Conservation (phyloP, 352 stramenopile species). For the Globisporangium ultimum region DNA sequence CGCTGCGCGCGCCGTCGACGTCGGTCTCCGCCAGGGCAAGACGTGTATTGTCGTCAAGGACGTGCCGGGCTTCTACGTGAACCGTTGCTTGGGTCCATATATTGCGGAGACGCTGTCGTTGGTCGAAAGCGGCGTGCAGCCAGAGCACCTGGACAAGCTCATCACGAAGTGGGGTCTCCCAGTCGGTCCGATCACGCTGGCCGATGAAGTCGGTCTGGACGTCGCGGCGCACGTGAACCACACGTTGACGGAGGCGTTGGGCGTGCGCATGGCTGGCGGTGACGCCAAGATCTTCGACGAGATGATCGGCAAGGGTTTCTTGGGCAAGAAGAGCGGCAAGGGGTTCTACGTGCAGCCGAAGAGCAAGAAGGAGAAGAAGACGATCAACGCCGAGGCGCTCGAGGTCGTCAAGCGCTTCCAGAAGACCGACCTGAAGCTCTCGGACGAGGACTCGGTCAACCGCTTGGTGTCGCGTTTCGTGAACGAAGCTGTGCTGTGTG, state of each 20-base stretch:
- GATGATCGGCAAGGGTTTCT: slow-evolving; percentile 95
- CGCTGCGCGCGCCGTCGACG: slow-evolving; percentile 90
- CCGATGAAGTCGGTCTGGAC: slow-evolving; percentile 97
- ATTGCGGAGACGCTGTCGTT: slow-evolving; percentile 90
- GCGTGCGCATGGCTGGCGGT: slow-evolving; percentile 93
- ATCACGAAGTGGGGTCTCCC: slow-evolving; percentile 96
- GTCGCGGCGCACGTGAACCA: slow-evolving; percentile 94
- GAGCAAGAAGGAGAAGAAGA: slow-evolving; percentile 90
- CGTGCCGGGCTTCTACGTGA: slow-evolving; percentile 99
- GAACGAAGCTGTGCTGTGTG: slow-evolving; percentile 96
- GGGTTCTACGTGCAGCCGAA: slow-evolving; percentile 97
- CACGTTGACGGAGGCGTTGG: slow-evolving; percentile 92
- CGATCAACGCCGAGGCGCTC: slow-evolving; percentile 85
- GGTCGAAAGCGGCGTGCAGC: slow-evolving; percentile 87
- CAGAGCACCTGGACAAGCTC: slow-evolving; percentile 94
- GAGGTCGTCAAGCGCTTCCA: slow-evolving; percentile 81
- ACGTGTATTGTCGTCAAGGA: slow-evolving; percentile 98
- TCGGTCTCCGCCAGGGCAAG: slow-evolving; percentile 97
- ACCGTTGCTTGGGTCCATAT: slow-evolving; percentile 96
- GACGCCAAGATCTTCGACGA: slow-evolving; percentile 91
- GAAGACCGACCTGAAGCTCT: slow-evolving; percentile 74
- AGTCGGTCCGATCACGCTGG: slow-evolving; percentile 96
- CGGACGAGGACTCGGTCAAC: slow-evolving; percentile 89
- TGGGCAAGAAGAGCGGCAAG: slow-evolving; percentile 97
- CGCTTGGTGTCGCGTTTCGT: slow-evolving; percentile 95